These are phyloP conservation scores for Elsinoe arachidis DNA, from an alignment of 2,329 filamentous ascomycete species.

Conservation along the genomic window DNA sequence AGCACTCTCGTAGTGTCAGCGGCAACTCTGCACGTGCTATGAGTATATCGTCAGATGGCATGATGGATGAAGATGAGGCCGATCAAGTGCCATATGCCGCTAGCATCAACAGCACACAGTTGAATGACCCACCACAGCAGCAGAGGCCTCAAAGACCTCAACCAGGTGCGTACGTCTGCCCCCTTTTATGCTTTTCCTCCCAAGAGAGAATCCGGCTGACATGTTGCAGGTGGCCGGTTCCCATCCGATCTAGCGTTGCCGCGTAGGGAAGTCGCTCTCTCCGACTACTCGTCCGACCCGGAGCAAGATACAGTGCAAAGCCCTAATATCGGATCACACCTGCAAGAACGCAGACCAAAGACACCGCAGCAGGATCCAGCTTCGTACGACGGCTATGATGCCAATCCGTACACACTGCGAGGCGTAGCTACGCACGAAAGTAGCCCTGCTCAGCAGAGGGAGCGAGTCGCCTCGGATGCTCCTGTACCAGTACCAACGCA, in stretches of 20 bases:
- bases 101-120: conserved; percentile 38
- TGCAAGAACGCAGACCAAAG: conserved; percentile 16
- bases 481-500: background rate
- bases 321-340: conserved; percentile 23
- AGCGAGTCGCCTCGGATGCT: background rate
- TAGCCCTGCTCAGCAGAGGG: conserved; percentile 4
- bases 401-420: conserved; percentile 16
- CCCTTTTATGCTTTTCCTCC: conserved; percentile 22
- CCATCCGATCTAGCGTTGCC: conserved; percentile 87
- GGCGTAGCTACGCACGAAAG: conserved; percentile 15
- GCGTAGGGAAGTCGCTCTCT: conserved; percentile 54
- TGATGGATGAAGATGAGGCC: conserved; percentile 66
- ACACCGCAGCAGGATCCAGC: conserved; percentile 23
- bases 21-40: conserved; percentile 49
- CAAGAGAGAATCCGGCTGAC: conserved; percentile 1
- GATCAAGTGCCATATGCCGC: conserved; percentile 58
- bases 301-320: conserved; percentile 46
- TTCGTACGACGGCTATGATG: conserved; percentile 15
- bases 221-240: conserved; percentile 56
- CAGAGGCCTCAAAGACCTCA: conserved; percentile 58
- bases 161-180: conserved; percentile 58
- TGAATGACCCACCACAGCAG: conserved; percentile 29
- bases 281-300: conserved; percentile 66
- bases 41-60: conserved; percentile 66
- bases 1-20: conserved; percentile 70